A percentile compares a stretch with the other conserved stretches of the same genome.
Evolutionary conservation across 176 grass and related monocot species (phyloP).

Genomic region (Puccinellia tenuiflora): DNA sequence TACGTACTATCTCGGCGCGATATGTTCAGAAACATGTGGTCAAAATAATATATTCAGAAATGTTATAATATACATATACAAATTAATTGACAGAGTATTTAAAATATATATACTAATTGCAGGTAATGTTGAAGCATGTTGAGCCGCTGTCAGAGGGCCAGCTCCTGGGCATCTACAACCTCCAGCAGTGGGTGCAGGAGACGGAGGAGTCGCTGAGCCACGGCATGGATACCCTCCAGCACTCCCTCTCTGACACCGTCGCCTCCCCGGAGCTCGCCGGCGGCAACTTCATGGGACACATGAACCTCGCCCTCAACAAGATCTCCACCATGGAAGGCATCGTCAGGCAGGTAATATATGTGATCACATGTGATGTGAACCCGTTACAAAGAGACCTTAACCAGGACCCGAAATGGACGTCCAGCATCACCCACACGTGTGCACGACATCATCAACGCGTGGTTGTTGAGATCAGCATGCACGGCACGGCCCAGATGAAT

Average conservation of each 20-base stretch:
- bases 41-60: not conserved
- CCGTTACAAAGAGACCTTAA: not conserved
- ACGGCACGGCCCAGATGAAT: not conserved
- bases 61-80: not conserved
- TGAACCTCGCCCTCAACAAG: constrained; percentile 61
- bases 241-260: constrained; percentile 47
- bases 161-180: constrained; percentile 49
- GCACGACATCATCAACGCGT: not conserved
- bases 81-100: not conserved
- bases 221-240: constrained; percentile 30
- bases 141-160: constrained; percentile 53
- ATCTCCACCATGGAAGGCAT: constrained; percentile 40
- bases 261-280: constrained; percentile 33
- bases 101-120: not conserved
- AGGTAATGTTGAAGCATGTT: constrained; percentile 46
- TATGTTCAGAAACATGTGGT: too few relatives aligned
- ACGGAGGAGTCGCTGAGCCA: constrained; percentile 51
- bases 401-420: not conserved
- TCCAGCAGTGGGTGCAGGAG: constrained; percentile 58
- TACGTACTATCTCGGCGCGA: too few relatives aligned
- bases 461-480: constrained; percentile 7
- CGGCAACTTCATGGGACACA: constrained; percentile 38
- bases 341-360: constrained; percentile 49
- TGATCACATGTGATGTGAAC: not conserved
- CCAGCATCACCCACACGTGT: constrained; percentile 9